These are phyloP conservation scores for Helianthus tuberosus DNA, from an alignment of 129 eudicot genomes.

Conservation along the genomic window DNA sequence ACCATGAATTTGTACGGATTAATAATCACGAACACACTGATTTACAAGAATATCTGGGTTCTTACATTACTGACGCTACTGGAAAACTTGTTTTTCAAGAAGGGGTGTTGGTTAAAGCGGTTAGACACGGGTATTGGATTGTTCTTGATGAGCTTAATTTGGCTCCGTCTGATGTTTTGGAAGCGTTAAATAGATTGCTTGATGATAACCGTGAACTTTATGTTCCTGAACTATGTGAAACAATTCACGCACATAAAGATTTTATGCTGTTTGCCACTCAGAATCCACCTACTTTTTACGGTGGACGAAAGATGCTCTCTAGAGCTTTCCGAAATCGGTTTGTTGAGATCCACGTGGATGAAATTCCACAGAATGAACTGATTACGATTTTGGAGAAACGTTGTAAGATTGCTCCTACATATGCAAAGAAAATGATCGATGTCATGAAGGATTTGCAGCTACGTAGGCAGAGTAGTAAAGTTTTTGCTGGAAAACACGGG, in stretches of 20 bases:
- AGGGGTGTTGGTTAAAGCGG: slow-evolving; percentile 92
- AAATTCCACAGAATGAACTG: slow-evolving; percentile 84
- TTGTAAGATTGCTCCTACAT: slow-evolving; percentile 66
- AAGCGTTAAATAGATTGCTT: slow-evolving; percentile 88
- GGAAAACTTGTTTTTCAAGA: slow-evolving; percentile 91
- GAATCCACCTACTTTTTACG: slow-evolving; percentile 95
- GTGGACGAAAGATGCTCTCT: slow-evolving; percentile 95
- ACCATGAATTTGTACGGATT: slow-evolving; percentile 90
- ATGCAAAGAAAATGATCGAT: slow-evolving; percentile 81
- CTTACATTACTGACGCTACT: slow-evolving; percentile 82
- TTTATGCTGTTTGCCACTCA: slow-evolving; percentile 99
- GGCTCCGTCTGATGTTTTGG: slow-evolving; percentile 97
- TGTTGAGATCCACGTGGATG: slow-evolving; percentile 97
- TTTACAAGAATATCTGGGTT: slow-evolving; percentile 93
- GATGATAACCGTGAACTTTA: slow-evolving; percentile 97
- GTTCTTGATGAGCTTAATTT: slow-evolving; percentile 95
- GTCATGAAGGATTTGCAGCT: slow-evolving; percentile 90
- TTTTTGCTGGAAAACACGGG: slow-evolving; percentile 96
- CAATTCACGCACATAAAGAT: slow-evolving; percentile 72
- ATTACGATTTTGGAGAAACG: slow-evolving; percentile 66
- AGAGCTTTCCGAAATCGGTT: slow-evolving; percentile 97
- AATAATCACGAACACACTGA: slow-evolving; percentile 98
- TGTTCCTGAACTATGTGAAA: slow-evolving; percentile 83
- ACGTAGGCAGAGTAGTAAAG: slow-evolving; percentile 86
- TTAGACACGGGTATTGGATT: slow-evolving; percentile 88